Conservation (phyloP, 2,329 filamentous ascomycete species). For the Botryosphaeria agaves region DNA sequence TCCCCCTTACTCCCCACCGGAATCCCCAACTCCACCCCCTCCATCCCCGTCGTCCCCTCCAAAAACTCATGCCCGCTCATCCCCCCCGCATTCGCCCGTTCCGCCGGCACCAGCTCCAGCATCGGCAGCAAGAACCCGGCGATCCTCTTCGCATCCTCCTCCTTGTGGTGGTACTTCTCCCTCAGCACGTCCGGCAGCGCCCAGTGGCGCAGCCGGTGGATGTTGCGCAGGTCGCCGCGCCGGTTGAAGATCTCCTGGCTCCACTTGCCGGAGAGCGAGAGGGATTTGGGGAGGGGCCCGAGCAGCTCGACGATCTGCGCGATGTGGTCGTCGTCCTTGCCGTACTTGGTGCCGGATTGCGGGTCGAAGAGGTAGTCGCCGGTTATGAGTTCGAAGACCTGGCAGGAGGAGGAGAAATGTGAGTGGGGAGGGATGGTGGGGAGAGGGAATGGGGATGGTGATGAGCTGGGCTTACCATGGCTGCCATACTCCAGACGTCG, state of each 20-base stretch:
- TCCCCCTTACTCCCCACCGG: constrained; percentile 71
- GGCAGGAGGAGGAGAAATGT: constrained; percentile 4
- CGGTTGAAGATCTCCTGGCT: constrained; percentile 97
- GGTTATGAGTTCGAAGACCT: constrained; percentile 96
- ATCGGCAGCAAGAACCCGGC: constrained; percentile 75
- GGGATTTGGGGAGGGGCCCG: constrained; percentile 78
- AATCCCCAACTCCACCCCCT: constrained; percentile 56
- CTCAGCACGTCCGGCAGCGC: constrained; percentile 79
- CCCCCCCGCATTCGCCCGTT: constrained; percentile 84
- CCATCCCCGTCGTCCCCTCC: constrained; percentile 78
- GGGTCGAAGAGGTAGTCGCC: constrained; percentile 98
- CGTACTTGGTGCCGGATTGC: constrained; percentile 95
- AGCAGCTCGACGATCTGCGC: constrained; percentile 97
- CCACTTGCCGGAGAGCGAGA: constrained; percentile 91
- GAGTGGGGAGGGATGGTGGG: background rate
- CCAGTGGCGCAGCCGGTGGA: constrained; percentile 92
- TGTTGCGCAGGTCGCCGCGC: constrained; percentile 92
- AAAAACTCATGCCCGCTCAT: constrained; percentile 81
- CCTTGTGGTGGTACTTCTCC: constrained; percentile 92
- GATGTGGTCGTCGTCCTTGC: constrained; percentile 98
- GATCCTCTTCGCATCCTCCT: constrained; percentile 64
- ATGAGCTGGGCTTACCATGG: constrained; percentile 53
- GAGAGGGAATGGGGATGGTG: background rate
- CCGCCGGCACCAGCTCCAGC: constrained; percentile 76
- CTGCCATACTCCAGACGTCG: constrained; percentile 98